Percentiles rank a stretch among this genome's conserved stretches.
Evolutionary conservation across 805 yeast species (phyloP).

Genomic region (Kazachstania africana): DNA sequence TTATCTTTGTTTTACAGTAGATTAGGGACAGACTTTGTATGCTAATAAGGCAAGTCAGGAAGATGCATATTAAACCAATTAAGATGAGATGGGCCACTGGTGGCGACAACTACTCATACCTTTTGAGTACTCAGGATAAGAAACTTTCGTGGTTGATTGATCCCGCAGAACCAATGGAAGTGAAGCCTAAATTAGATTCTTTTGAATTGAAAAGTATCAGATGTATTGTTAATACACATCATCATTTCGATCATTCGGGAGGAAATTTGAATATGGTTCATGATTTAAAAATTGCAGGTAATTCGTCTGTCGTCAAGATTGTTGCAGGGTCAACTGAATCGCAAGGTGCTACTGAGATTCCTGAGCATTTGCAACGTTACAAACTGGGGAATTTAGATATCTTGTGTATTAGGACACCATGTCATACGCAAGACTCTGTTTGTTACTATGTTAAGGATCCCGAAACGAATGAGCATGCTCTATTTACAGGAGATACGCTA

Average conservation of each 20-base stretch:
- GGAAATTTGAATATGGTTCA: slow-evolving; percentile 44
- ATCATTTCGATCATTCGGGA: slow-evolving; percentile 90
- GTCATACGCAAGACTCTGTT: slow-evolving; percentile 94
- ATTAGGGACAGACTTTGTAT: background rate
- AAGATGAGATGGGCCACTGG: slow-evolving; percentile 95
- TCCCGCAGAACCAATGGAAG: slow-evolving; percentile 80
- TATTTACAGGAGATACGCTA: slow-evolving; percentile 92
- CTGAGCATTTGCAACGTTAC: slow-evolving; percentile 51
- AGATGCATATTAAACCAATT: slow-evolving; percentile 71
- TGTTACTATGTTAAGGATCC: slow-evolving; percentile 68
- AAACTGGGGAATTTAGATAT: slow-evolving; percentile 37
- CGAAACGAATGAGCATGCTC: slow-evolving; percentile 52
- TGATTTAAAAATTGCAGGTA: slow-evolving; percentile 17
- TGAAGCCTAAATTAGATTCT: slow-evolving; percentile 33
- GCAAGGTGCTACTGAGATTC: slow-evolving; percentile 58
- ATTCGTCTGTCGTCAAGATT: slow-evolving; percentile 41
- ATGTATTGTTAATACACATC: slow-evolving; percentile 90
- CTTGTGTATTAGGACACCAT: slow-evolving; percentile 87
- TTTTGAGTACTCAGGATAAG: slow-evolving; percentile 49
- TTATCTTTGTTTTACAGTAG: too few relatives aligned
- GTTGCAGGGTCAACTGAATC: slow-evolving; percentile 56
- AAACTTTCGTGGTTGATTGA: slow-evolving; percentile 74
- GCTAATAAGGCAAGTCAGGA: slow-evolving; percentile 24
- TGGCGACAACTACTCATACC: slow-evolving; percentile 73
- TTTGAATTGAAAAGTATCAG: slow-evolving; percentile 37